Percentiles rank a stretch among this genome's conserved stretches.
Conservation (phyloP, 148 eudicot species). For the Beta vulgaris region DNA sequence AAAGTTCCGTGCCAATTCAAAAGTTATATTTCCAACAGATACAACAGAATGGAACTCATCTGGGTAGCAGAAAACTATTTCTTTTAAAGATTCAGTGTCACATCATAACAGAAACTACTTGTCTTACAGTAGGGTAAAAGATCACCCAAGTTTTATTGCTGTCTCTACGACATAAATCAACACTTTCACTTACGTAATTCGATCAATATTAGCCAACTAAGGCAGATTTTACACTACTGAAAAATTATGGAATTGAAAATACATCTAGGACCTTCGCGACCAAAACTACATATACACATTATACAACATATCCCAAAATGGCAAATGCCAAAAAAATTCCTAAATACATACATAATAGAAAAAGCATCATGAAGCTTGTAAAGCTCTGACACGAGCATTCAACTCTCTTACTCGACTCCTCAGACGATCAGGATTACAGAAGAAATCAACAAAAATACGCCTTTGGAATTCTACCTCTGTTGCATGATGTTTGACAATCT, state of each 20-base stretch:
- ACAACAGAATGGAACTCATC: no score
- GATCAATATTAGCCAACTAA: background rate
- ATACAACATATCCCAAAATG: background rate
- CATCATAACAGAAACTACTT: no score
- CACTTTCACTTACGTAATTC: background rate
- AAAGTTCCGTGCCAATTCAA: no score
- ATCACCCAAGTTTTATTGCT: background rate
- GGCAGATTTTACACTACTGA: constrained; percentile 11
- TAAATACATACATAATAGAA: constrained; percentile 11
- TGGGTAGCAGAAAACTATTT: no score
- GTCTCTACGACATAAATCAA: background rate
- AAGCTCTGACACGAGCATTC: constrained; percentile 66
- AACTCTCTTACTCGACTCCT: constrained; percentile 77
- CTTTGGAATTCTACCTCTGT: constrained; percentile 84
- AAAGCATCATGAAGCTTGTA: constrained; percentile 55
- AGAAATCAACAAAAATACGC: constrained; percentile 89
- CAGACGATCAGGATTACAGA: constrained; percentile 84
- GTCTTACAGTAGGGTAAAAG: background rate
- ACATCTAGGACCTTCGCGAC: background rate
- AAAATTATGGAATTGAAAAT: background rate
- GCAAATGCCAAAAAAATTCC: background rate
- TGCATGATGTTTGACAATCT: constrained; percentile 86
- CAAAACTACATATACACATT: constrained; percentile 7
- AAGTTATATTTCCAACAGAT: no score
- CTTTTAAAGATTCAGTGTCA: no score